Evolutionary conservation across 495 filamentous ascomycete genomes (phyloP).

Genomic region (Trypethelium eluteriae): DNA sequence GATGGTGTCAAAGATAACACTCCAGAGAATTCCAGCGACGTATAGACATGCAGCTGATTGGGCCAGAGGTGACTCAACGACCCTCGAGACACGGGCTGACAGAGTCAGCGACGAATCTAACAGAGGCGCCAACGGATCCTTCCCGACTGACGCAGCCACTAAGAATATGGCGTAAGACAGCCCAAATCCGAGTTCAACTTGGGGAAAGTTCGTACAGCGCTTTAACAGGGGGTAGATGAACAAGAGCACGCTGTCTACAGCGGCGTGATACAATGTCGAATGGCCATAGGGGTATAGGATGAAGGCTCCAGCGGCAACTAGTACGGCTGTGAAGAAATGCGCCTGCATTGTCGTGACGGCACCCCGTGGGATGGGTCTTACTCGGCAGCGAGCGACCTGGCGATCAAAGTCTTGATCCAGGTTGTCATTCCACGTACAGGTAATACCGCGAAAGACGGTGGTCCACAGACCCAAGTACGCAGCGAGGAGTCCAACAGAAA

Average conservation of each 20-base stretch:
- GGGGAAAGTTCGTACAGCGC: constrained; percentile 2
- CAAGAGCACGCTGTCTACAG: neutral
- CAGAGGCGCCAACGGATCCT: constrained; percentile 12
- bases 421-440: constrained; percentile 43
- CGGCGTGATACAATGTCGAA: neutral
- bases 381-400: constrained; percentile 34
- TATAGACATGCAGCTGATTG: constrained; percentile 7
- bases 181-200: constrained; percentile 7
- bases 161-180: neutral
- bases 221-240: constrained; percentile 7
- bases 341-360: constrained; percentile 36
- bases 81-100: neutral
- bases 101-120: neutral
- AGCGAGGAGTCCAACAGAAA: neutral
- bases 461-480: constrained; percentile 17
- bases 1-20: constrained; percentile 4
- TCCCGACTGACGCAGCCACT: neutral
- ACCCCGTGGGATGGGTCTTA: constrained; percentile 42
- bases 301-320: neutral
- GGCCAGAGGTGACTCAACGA: neutral
- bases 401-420: constrained; percentile 41
- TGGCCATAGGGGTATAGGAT: neutral
- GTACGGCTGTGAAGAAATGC: constrained; percentile 29
- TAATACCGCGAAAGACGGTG: constrained; percentile 33
- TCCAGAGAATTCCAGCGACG: constrained; percentile 3